A percentile compares a stretch with the other conserved stretches of the same genome.
Evolutionary conservation across 192 early-diverging fungal species (phyloP).

Genomic region (Dissophora ornata): DNA sequence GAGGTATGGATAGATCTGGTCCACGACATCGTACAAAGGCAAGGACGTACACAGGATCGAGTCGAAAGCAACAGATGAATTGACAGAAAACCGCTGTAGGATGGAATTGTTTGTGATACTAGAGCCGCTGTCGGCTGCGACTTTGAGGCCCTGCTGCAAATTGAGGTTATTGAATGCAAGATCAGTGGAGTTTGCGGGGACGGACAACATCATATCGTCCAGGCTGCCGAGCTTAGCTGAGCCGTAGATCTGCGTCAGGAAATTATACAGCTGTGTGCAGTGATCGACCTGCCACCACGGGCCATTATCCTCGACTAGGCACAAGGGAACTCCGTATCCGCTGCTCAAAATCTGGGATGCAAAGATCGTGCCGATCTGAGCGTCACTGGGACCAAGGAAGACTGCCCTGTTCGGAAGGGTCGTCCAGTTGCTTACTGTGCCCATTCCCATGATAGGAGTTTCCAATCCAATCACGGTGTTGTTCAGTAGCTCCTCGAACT

Average conservation of each 20-base stretch:
- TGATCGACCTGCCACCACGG: slow-evolving; percentile 40
- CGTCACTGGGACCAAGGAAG: slow-evolving; percentile 32
- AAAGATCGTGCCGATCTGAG: slow-evolving; percentile 12
- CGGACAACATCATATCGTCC: slow-evolving; percentile 26
- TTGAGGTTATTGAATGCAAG: slow-evolving; percentile 1
- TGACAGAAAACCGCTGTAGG: slow-evolving; percentile 12
- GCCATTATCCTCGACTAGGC: slow-evolving; percentile 41
- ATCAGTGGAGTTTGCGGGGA: slow-evolving; percentile 22
- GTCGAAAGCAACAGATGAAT: slow-evolving; percentile 20
- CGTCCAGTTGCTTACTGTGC: slow-evolving; percentile 22
- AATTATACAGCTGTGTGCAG: slow-evolving; percentile 21
- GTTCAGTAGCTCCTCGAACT: slow-evolving; percentile 21
- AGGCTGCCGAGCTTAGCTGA: slow-evolving; percentile 15
- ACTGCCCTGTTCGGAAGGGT: slow-evolving; percentile 13
- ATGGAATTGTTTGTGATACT: slow-evolving; percentile 12
- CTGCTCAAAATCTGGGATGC: slow-evolving; percentile 24
- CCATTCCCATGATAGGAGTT: slow-evolving; percentile 27
- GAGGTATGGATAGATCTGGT: slow-evolving; percentile 16
- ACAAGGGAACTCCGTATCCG: slow-evolving; percentile 28
- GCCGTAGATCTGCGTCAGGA: slow-evolving; percentile 28
- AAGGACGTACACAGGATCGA: slow-evolving; percentile 44
- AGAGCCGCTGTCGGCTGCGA: not conserved
- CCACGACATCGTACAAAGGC: slow-evolving; percentile 29
- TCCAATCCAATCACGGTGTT: not conserved
- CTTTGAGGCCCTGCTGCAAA: not conserved